phyloP scores from a whole-genome alignment of 805 yeast species.

The Kluyveromyces dobzhanskii region DNA sequence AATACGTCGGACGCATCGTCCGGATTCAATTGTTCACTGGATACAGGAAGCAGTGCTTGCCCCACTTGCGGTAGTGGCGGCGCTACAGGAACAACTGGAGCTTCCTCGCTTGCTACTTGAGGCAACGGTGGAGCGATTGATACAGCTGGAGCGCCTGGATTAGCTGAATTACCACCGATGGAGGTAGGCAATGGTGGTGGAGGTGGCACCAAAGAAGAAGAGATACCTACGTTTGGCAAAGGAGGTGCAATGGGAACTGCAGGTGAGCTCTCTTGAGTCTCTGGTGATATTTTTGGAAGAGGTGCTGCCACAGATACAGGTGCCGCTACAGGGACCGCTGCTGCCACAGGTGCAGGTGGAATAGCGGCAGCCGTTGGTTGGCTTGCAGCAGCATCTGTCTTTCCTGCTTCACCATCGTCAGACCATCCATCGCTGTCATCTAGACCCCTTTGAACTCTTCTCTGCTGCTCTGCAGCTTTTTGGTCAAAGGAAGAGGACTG shows the following conservation, averaged over 20 bases:
- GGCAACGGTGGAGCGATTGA: slow-evolving; percentile 15
- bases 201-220: slow-evolving; percentile 22
- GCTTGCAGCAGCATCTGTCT: slow-evolving; percentile 12
- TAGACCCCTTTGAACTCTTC: slow-evolving; percentile 57
- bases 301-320: not conserved
- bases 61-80: slow-evolving; percentile 23
- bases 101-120: slow-evolving; percentile 21
- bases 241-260: slow-evolving; percentile 7
- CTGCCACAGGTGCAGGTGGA: slow-evolving; percentile 9
- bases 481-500: slow-evolving; percentile 38
- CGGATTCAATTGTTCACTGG: not conserved
- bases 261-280: slow-evolving; percentile 10
- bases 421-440: slow-evolving; percentile 30
- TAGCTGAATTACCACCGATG: not conserved
- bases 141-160: slow-evolving; percentile 7
- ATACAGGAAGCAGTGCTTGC: not conserved
- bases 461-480: slow-evolving; percentile 56
- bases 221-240: slow-evolving; percentile 9
- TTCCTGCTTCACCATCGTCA: slow-evolving; percentile 28
- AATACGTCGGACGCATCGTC: slow-evolving; percentile 23
- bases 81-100: slow-evolving; percentile 26
- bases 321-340: too few relatives aligned
- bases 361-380: slow-evolving; percentile 5
- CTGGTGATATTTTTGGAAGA: not conserved
- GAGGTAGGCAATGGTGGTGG: slow-evolving; percentile 12